A percentile compares a stretch with the other conserved stretches of the same genome.
These are phyloP conservation scores for Evernia prunastri DNA, from an alignment of 495 filamentous ascomycete species.

Conservation along the genomic window DNA sequence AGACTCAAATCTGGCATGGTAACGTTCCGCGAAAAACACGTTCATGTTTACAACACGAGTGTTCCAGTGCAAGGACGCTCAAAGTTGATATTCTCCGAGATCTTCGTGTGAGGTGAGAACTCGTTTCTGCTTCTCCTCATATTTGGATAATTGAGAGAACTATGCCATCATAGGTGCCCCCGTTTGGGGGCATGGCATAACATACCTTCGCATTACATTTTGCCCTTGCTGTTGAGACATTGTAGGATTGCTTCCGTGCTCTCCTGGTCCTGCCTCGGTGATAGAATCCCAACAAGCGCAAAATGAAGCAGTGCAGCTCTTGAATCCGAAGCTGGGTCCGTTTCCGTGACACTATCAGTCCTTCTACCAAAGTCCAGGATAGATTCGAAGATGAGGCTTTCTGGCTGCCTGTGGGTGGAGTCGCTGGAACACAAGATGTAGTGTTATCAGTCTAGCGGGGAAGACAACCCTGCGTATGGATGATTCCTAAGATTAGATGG, in stretches of 20 bases:
- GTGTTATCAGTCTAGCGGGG: slow-evolving; percentile 1
- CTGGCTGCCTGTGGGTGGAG: not conserved
- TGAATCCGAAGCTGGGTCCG: not conserved
- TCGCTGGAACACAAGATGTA: slow-evolving; percentile 1
- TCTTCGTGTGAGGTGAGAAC: not conserved
- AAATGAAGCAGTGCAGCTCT: not conserved
- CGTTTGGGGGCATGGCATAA: slow-evolving; percentile 10
- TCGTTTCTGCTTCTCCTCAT: not conserved
- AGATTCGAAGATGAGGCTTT: not conserved
- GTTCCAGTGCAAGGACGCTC: not conserved
- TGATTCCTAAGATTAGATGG: slow-evolving; percentile 1
- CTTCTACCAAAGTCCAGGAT: not conserved
- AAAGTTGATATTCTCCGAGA: too few relatives aligned
- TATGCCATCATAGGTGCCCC: not conserved
- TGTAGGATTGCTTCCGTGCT: slow-evolving; percentile 2
- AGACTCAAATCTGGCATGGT: not conserved
- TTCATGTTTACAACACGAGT: not conserved
- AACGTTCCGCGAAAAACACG: not conserved
- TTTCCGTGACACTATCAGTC: not conserved
- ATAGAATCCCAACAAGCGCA: not conserved
- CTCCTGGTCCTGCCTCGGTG: not conserved
- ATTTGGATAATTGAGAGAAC: not conserved
- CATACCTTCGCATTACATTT: slow-evolving; percentile 70
- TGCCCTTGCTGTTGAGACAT: slow-evolving; percentile 58
- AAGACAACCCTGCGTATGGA: not conserved